Conservation (phyloP, 768 basidiomycete genomes). For the Mycena rosella region DNA sequence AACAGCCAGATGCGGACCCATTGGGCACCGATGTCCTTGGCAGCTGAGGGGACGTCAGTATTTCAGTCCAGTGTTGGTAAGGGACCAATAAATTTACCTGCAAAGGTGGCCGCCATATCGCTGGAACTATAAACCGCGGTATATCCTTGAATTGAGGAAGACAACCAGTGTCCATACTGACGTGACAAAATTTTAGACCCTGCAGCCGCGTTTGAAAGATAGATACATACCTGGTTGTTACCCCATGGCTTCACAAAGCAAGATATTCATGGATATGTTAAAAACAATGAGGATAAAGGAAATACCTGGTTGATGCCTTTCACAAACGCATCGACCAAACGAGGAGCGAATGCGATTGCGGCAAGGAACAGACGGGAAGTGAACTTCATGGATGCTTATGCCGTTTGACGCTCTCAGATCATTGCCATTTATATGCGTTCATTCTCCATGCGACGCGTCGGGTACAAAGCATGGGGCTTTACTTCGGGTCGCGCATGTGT, state of each 20-base stretch:
- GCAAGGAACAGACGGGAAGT: constrained; percentile 4
- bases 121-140: constrained; percentile 9
- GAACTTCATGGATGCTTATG: constrained; percentile 6
- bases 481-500: constrained; percentile 7
- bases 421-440: constrained; percentile 1
- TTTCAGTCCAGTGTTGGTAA: not conserved
- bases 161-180: constrained; percentile 6
- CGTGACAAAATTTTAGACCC: not conserved
- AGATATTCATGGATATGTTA: constrained; percentile 7
- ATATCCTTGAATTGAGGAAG: constrained; percentile 9
- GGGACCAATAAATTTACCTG: constrained; percentile 6
- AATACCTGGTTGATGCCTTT: constrained; percentile 9
- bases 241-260: constrained; percentile 3
- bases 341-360: constrained; percentile 9
- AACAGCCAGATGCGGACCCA: constrained; percentile 13
- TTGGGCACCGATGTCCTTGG: constrained; percentile 13
- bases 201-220: not conserved
- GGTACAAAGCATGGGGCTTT: constrained; percentile 5
- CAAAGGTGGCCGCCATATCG: constrained; percentile 7
- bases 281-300: constrained; percentile 1
- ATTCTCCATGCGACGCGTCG: constrained; percentile 1
- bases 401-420: not conserved
- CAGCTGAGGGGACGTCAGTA: constrained; percentile 11
- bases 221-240: constrained; percentile 5
- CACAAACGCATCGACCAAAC: constrained; percentile 6